Base-by-base conservation (phyloP, 73 alveolate species). In the Symbiodinium pilosum region DNA sequence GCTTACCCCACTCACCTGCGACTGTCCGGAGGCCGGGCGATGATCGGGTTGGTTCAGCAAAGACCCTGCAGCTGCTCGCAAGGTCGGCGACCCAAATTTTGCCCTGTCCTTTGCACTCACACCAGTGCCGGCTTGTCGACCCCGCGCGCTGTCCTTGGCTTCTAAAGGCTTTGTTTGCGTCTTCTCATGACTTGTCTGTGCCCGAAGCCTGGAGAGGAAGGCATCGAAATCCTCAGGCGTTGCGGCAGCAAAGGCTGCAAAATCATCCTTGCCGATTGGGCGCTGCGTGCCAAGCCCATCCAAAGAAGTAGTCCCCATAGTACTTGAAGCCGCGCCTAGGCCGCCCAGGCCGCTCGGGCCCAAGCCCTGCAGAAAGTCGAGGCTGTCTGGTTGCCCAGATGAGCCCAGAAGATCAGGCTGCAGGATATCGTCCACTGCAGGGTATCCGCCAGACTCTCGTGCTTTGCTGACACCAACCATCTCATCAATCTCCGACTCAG, bases 221-320 rank as follows among this genome's bases (percentile, higher is more conserved):
- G 89, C 97, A 69, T 91, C 97, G 16, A 91, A 91, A 43, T 91
- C 97, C 77, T 91, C 97, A 7, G 97, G 97, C 28, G 97, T 91
- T 38, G 97, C 97, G 32, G 97, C 97, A 26, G 97, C 97, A 36
- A 91, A 43, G 36, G 97, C 68, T 40, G 97, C 97, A 43, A 91
- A 91, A n/a, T 91, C 97, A 30, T 91, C 97, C 39, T 91, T 91
- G 41, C 39, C 97, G 14, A 91, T 43, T 30, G 97, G 97, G 16
- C 97, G 97, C 77, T 91, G 97, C 28, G 83, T 91, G 39, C 88
- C 88, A 83, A 88, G 47, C 14, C 43, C 81, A 64, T 64, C 81
- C 34, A 64, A 68, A 41, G 47, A 24, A 9, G n/a, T 34, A 28
- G 26, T 42, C 54, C 43, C 26, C 47, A 42, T 24, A 69, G 42